Evolutionary conservation across 768 basidiomycete genomes (phyloP).

Genomic region (Boletus rex-veris): DNA sequence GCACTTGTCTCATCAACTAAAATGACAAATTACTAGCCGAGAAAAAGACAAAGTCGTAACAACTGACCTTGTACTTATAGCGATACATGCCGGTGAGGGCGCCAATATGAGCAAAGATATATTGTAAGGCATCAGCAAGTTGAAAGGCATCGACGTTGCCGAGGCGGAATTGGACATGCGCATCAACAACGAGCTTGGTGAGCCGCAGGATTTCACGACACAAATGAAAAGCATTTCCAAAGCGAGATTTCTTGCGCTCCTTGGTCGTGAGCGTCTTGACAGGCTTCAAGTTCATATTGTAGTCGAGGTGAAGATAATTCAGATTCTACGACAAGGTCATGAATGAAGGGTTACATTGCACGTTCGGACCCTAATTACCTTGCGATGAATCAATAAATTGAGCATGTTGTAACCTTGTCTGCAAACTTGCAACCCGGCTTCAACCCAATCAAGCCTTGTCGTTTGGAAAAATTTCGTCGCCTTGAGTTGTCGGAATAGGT

Average conservation of each 20-base stretch:
- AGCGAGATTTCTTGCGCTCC: constrained; percentile 99
- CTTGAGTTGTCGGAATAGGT: constrained; percentile 91
- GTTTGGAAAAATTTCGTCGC: constrained; percentile 99
- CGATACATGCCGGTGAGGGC: constrained; percentile 99
- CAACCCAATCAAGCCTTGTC: constrained; percentile 97
- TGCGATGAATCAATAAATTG: constrained; percentile 97
- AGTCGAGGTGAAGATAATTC: constrained; percentile 94
- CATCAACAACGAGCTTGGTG: constrained; percentile 98
- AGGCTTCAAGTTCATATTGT: constrained; percentile 98
- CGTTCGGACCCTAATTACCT: constrained; percentile 43
- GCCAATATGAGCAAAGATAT: constrained; percentile 96
- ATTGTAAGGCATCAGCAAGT: constrained; percentile 96
- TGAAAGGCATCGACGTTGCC: constrained; percentile 99
- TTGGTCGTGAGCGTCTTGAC: constrained; percentile 97
- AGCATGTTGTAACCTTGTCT: constrained; percentile 99
- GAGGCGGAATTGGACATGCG: constrained; percentile 96
- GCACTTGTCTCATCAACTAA: constrained; percentile 96
- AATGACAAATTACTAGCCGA: constrained; percentile 2
- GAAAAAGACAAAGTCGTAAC: neutral
- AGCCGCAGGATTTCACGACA: constrained; percentile 97
- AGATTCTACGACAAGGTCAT: constrained; percentile 51
- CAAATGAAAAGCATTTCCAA: constrained; percentile 98
- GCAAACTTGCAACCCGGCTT: constrained; percentile 97
- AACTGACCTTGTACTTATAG: constrained; percentile 93
- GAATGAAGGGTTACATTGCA: neutral